phyloP scores from a whole-genome alignment of 1,284 basidiomycete species.

The Tilletia setariae region DNA sequence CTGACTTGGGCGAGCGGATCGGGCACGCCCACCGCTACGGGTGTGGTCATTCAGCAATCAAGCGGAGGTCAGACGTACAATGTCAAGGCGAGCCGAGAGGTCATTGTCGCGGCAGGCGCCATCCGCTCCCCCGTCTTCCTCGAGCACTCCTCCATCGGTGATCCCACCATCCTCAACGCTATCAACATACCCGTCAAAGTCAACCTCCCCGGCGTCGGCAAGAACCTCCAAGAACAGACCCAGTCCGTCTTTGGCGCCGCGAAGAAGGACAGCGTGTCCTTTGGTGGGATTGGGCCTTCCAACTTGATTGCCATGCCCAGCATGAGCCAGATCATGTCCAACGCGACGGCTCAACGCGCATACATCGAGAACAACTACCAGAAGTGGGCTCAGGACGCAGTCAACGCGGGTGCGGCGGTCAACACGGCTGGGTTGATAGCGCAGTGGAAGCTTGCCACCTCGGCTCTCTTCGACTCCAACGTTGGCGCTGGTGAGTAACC shows the following conservation, averaged over 20 bases:
- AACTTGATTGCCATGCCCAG: conserved; percentile 40
- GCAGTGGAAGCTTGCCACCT: conserved; percentile 32
- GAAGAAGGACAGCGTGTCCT: conserved; percentile 23
- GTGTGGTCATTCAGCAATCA: conserved; percentile 35
- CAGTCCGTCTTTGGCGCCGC: conserved; percentile 46
- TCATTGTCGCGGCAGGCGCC: conserved; percentile 57
- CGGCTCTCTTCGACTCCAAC: conserved; percentile 29
- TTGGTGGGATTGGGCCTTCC: conserved; percentile 32
- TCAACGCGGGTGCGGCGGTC: conserved; percentile 35
- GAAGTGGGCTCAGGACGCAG: conserved; percentile 35
- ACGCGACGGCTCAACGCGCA: conserved; percentile 27
- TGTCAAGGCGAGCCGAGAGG: conserved; percentile 53
- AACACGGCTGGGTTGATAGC: conserved; percentile 26
- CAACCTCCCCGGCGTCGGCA: conserved; percentile 53
- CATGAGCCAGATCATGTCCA: conserved; percentile 30
- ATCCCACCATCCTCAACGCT: conserved; percentile 44
- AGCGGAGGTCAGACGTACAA: conserved; percentile 36
- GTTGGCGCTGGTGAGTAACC: neutral
- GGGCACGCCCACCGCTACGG: conserved; percentile 23
- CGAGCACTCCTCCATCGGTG: conserved; percentile 57
- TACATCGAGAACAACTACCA: conserved; percentile 38
- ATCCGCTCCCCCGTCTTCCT: conserved; percentile 57
- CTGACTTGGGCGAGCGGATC: conserved; percentile 32
- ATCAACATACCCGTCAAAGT: conserved; percentile 50
- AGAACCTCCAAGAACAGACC: conserved; percentile 57